phyloP scores from a whole-genome alignment of 352 stramenopile genomes.

The Phytophthora pseudosyringae region DNA sequence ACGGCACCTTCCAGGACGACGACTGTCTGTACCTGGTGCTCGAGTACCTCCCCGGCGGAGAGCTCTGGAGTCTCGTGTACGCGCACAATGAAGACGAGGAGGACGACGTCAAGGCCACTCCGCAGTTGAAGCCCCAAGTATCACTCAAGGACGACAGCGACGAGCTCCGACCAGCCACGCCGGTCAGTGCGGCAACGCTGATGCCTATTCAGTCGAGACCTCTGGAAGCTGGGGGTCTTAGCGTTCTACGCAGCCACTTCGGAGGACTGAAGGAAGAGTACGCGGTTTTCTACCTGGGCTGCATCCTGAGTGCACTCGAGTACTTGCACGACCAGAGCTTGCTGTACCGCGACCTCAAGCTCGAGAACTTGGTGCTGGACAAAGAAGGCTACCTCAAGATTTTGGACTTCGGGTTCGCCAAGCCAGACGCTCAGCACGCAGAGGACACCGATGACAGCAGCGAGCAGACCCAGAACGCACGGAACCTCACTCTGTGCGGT shows the following conservation, averaged over 20 bases:
- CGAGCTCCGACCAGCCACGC: conserved; percentile 25
- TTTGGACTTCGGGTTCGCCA: conserved; percentile 83
- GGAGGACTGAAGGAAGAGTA: conserved; percentile 62
- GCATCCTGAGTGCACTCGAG: conserved; percentile 82
- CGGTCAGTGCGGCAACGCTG: conserved; percentile 7
- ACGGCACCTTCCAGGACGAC: conserved; percentile 85
- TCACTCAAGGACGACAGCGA: conserved; percentile 19
- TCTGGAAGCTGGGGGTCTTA: conserved; percentile 17
- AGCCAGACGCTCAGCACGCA: conserved; percentile 48
- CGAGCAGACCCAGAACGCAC: conserved; percentile 39
- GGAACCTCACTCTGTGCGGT: conserved; percentile 78
- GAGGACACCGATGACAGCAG: conserved; percentile 25
- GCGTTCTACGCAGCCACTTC: conserved; percentile 45
- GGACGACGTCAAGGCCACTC: conserved; percentile 14
- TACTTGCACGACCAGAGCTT: conserved; percentile 76
- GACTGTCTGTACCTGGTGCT: conserved; percentile 85
- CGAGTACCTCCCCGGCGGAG: conserved; percentile 78
- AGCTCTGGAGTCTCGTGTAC: conserved; percentile 84
- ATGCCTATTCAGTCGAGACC: conserved; percentile 11
- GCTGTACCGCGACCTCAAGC: conserved; percentile 92
- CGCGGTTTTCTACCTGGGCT: conserved; percentile 91
- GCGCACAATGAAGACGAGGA: conserved; percentile 35
- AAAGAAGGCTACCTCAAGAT: conserved; percentile 88
- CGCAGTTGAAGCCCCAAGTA: conserved; percentile 13
- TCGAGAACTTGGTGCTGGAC: conserved; percentile 91